Base-by-base conservation (phyloP, 768 basidiomycete genomes). In the Russula virescens region DNA sequence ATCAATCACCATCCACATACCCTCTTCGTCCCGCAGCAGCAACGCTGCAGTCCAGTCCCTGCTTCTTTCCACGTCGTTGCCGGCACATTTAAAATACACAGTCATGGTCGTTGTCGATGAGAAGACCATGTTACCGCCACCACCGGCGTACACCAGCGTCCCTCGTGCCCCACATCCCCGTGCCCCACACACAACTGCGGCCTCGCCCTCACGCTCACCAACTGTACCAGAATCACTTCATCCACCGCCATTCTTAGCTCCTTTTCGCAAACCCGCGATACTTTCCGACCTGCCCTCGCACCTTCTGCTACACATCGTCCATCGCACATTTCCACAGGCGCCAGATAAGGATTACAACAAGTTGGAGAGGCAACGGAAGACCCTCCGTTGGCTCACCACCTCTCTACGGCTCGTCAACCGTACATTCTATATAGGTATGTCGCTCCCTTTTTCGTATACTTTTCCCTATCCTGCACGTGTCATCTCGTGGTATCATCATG, bases 381-480 rank as follows among this genome's bases (percentile, higher is more conserved):
- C 81, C 0, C 77, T 91, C 11, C 84, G 87, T 57, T 93, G 91
- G 91, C 72, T 93, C 9, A 77, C 80, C 1, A 79, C 78, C 11
- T 75, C 76, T 52, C 78, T 93, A 43, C 77, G 91, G 40, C 77
- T 86, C 40, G 88, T 89, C 47, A 84, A 83, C 68, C 80, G 80
- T 6, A 74, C 82, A 5, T 75, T 91, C 58, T 92, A 89, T 72
- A 78, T 85, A n/a, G 86, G 85, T 84, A 65, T 59, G 42, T 19
- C 42, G 5, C 38, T 40, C 38, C 38, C 31, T 8, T 31, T 4
- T 31, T 31, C 8, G 31, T 31, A 31, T 31, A n/a, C 31, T 8
- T 31, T 31, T 31, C 31, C 31, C 31, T 8, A 31, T 31, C 8
- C 8, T 8, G 31, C 31, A 31, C 31, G 31, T 31, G 31, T 31